phyloP scores from a whole-genome alignment of 1,139 yeast species.

The Ashbya aceris region DNA sequence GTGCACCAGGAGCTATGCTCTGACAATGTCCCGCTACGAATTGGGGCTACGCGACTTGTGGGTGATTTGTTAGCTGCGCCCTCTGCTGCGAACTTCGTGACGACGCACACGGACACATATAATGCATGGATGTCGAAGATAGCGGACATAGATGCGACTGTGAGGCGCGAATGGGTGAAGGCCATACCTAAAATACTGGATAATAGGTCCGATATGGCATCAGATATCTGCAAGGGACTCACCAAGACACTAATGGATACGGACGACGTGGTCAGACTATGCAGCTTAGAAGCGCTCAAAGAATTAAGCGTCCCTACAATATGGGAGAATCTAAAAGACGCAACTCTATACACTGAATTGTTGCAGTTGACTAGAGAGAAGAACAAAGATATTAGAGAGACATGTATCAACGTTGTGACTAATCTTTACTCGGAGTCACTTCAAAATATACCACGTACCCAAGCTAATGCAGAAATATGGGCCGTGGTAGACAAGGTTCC shows the following conservation, averaged over 20 bases:
- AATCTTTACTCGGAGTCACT: constrained; percentile 37
- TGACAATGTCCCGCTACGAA: constrained; percentile 54
- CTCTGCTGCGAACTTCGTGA: constrained; percentile 48
- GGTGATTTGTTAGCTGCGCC: constrained; percentile 53
- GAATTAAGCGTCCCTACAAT: constrained; percentile 35
- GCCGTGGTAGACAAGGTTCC: constrained; percentile 53
- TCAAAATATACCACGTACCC: constrained; percentile 13
- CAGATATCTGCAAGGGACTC: constrained; percentile 50
- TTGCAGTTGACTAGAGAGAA: constrained; percentile 64
- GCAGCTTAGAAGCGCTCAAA: constrained; percentile 45
- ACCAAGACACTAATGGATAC: constrained; percentile 64
- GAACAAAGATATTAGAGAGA: constrained; percentile 53
- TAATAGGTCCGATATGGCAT: constrained; percentile 39
- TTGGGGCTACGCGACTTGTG: constrained; percentile 63
- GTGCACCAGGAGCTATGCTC: constrained; percentile 74
- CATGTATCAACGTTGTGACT: constrained; percentile 49
- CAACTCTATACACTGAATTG: constrained; percentile 44
- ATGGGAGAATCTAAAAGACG: constrained; percentile 38
- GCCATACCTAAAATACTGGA: constrained; percentile 41
- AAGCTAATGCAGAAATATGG: constrained; percentile 29
- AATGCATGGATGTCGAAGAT: constrained; percentile 66
- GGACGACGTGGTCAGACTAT: constrained; percentile 63
- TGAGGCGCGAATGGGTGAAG: constrained; percentile 64
- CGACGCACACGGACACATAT: constrained; percentile 55
- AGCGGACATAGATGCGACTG: constrained; percentile 55